Conservation (phyloP, 2,329 filamentous ascomycete genomes). For the Pseudopithomyces chartarum region DNA sequence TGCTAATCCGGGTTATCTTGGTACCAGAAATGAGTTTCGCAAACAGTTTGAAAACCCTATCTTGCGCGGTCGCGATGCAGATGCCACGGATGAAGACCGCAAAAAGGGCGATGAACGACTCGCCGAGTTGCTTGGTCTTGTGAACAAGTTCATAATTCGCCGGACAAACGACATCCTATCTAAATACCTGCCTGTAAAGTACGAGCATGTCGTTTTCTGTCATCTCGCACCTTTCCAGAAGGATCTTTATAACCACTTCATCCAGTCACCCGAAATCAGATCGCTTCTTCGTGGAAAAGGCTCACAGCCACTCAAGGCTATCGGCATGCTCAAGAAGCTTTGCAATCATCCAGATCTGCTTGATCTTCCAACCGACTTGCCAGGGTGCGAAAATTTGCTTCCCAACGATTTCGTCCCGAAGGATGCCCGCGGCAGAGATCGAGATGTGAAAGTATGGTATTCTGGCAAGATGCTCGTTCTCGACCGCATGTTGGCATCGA, state of each 20-base stretch:
- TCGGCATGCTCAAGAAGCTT: slow-evolving; percentile 95
- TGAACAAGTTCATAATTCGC: slow-evolving; percentile 98
- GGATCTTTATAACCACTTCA: slow-evolving; percentile 95
- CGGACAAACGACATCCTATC: slow-evolving; percentile 97
- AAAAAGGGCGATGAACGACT: slow-evolving; percentile 84
- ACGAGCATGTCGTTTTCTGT: slow-evolving; percentile 99
- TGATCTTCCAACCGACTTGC: slow-evolving; percentile 79
- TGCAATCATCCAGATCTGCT: slow-evolving; percentile 97
- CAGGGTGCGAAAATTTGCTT: slow-evolving; percentile 80
- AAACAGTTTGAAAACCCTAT: slow-evolving; percentile 95
- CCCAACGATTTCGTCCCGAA: slow-evolving; percentile 89
- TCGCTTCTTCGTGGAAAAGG: slow-evolving; percentile 90
- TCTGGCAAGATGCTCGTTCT: slow-evolving; percentile 98
- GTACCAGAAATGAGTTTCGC: slow-evolving; percentile 86
- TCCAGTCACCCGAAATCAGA: slow-evolving; percentile 93
- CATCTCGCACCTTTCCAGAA: slow-evolving; percentile 91
- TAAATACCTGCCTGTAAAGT: slow-evolving; percentile 97
- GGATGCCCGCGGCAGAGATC: slow-evolving; percentile 83
- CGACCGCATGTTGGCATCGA: slow-evolving; percentile 96
- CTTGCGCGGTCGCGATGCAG: slow-evolving; percentile 85
- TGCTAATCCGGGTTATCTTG: slow-evolving; percentile 90
- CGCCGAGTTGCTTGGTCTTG: slow-evolving; percentile 76
- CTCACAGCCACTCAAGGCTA: slow-evolving; percentile 94
- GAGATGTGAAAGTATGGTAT: slow-evolving; percentile 93
- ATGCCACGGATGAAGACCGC: slow-evolving; percentile 80